A percentile compares a stretch with the other conserved stretches of the same genome.
These are phyloP conservation scores for Penicillium canescens DNA, from an alignment of 495 filamentous ascomycete species.

Conservation along the genomic window DNA sequence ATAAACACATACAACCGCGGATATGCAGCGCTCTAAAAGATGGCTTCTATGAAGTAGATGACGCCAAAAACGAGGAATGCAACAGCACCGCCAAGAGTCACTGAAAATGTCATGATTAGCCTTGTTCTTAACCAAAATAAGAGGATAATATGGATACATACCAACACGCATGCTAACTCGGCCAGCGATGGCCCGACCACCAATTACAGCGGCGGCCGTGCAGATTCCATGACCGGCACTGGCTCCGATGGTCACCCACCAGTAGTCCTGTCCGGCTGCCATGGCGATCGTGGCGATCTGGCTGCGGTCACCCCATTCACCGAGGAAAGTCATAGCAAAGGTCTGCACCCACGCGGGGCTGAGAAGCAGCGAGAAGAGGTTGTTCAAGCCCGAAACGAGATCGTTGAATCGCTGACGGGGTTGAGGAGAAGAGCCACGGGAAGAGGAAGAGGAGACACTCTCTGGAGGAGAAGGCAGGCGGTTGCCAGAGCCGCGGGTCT, in stretches of 20 bases:
- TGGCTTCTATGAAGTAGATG: constrained; percentile 84
- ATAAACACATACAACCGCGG: constrained; percentile 10
- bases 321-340: constrained; percentile 97
- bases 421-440: constrained; percentile 57
- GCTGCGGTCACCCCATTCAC: constrained; percentile 96
- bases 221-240: constrained; percentile 85
- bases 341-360: constrained; percentile 99
- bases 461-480: constrained; percentile 56
- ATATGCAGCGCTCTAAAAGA: constrained; percentile 47
- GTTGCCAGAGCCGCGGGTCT: constrained; percentile 45
- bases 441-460: constrained; percentile 55
- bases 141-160: constrained; percentile 53
- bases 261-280: constrained; percentile 97
- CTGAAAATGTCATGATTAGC: constrained; percentile 46
- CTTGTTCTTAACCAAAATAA: background rate
- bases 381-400: constrained; percentile 66
- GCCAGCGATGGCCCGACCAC: constrained; percentile 88
- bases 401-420: constrained; percentile 40
- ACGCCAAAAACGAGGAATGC: constrained; percentile 89
- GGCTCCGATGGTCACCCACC: constrained; percentile 95
- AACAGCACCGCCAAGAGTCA: constrained; percentile 90
- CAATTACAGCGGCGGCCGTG: constrained; percentile 90
- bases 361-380: constrained; percentile 82
- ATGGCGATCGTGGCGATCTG: constrained; percentile 99
- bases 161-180: constrained; percentile 94